Evolutionary conservation across 495 filamentous ascomycete genomes (phyloP), one percentile per base, ranked within the genome.

Genomic region (Lasiosphaeria hispida): DNA sequence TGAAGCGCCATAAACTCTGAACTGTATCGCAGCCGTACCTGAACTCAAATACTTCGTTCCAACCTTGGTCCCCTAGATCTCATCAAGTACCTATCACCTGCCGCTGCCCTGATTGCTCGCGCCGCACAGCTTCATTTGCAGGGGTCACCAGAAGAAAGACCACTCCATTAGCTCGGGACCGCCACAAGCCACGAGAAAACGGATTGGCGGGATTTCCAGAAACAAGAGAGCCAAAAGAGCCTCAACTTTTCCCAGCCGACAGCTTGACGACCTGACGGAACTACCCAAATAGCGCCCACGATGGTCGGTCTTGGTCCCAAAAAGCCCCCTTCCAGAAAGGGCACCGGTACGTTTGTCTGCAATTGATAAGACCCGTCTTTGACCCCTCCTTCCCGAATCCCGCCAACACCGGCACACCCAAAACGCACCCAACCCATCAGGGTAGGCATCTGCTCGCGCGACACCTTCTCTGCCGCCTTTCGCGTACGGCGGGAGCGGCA

Each of bases 281-380:
- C 10, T 14, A 39, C 36, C 23, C 23, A 30, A 30, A 56, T 43
- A 42, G 4, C 34, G 49, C 18, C 52, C 77, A 90, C 68, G 61
- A 92, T 92, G 89, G 86, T 89, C 62, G 87, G 86, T 69, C 69
- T 88, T 62, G 86, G 85, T 69, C 87, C 89, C 56, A 85, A 86
- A 68, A 81, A 82, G 63, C 85, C 82, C 51, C 86, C 85, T 44
- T 88, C 87, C 75, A 87, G 88, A 63, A 91, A 87, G 80, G 89
- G 88, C 83, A 80, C 73, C 34, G 64, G 63, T 63, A 67, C 37
- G 59, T 72, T 40, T 23, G 30, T 18, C 13, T 37, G 19, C 47
- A 35, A 50, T 39, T 53, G 35, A 9, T 52, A 18, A 17, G 39
- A 30, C 43, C 37, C 40, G 17, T 48, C 19, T 49, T 36, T 49